Evolutionary conservation across 306 rosid species (phyloP), one percentile per base, ranked within the genome.

Genomic region (Prunus campanulata): DNA sequence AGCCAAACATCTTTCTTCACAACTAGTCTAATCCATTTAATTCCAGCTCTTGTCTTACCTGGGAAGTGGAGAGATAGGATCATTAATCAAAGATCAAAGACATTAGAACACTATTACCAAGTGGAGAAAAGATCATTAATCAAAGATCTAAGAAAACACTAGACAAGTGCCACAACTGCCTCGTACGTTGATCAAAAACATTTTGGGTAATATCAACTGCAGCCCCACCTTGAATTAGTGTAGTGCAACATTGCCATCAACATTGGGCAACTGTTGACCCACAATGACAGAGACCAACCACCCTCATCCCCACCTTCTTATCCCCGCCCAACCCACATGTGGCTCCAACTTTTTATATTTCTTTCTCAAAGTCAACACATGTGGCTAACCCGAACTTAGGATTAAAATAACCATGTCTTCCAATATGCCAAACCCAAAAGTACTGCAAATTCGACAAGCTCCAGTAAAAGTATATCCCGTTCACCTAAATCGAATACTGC

Each of bases 231-330:
- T 24, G 25, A 24, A 24, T 24, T 24, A 24, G 25, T 24, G 25
- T 24, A 24, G 72, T 4, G 63, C 46, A 66, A 15, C 39, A 66
- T 22, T 51, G 60, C 70, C 83, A 74, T 74, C 66, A 75, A 69
- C 71, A 74, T 51, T 68, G 66, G 18, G 12, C 68, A 67, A 20
- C 50, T 15, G 32, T 61, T 67, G 70, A 39, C 83, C 79, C 83
- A 80, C 83, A 68, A 10, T 50, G 67, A 54, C 39, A 57, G 71
- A 75, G 76, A 80, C 71, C 39, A 46, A 68, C 75, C 16, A 14
- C 32, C 50, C 56, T 56, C 42, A 19, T 18, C 15, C 9, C 18
- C 15, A 2, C 25, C 18, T 1, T 29, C 18, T 51, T 10, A 29
- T 10, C 19, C 74, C 9, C 63, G 30, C 12, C 27, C 48, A 71